Evolutionary conservation across 805 yeast genomes (phyloP), one percentile per base, ranked within the genome.

Genomic region (Sporopachydermia lactativora): DNA sequence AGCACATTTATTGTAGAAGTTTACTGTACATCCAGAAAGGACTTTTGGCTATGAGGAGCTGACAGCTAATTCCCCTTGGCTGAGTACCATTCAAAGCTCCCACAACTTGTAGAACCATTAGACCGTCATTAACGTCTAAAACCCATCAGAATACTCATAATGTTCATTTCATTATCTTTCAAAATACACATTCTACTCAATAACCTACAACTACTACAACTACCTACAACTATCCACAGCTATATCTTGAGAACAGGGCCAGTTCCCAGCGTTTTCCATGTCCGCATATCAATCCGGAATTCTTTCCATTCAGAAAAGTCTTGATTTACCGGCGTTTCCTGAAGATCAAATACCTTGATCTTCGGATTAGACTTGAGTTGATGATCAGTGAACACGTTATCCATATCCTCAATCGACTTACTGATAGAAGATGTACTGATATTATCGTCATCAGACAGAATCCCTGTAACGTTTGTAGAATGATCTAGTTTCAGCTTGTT

Each of bases 241-340:
- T 47, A 50, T 34, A 47, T 35, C 16, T 73, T 75, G 11, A 78
- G 62, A 3, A 69, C 53, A 3, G 82, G 77, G 2, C 86, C 86
- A 40, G 70, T 61, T 1, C 84, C 85, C 14, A 73, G 64, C 40
- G 77, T 71, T 52, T 80, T 69, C 96, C 96, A 88, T 11, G 55
- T 50, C 17, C 83, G 69, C 94, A 88, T 82, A 52, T 88, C 95
- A 2, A 85, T 70, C 52, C 80, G 84, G 86, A 88, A 88, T 39
- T 73, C 76, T 47, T 75, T 77, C 94, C 94, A 88, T 47, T 73
- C 75, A 53, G 68, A 64, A 47, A 88, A 59, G 37, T 70, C 65
- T 41, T 75, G 77, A 46, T 70, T 64, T 47, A 73, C 66, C 49
- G 74, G 76, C 8, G 69, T 68, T 4, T 74, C 70, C 45, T 71